Conservation (phyloP, 2,329 filamentous ascomycete genomes). For the Westerdykella ornata region DNA sequence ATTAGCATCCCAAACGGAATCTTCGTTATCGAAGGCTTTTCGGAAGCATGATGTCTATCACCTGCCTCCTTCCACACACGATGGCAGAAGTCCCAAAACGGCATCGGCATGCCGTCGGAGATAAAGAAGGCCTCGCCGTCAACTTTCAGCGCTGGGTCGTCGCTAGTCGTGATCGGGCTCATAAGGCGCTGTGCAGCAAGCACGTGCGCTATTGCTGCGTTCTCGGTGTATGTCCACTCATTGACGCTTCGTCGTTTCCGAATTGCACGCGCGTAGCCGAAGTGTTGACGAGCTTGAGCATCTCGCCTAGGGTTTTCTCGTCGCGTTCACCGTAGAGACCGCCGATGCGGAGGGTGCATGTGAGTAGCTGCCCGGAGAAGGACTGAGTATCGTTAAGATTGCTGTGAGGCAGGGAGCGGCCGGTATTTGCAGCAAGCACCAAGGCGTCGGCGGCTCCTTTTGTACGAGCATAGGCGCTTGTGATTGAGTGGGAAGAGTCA, state of each 20-base stretch:
- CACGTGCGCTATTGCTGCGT: constrained; percentile 9
- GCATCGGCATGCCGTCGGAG: constrained; percentile 7
- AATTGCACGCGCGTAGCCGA: constrained; percentile 8
- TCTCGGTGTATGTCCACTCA: constrained; percentile 9
- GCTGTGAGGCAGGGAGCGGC: neutral
- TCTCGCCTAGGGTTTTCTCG: constrained; percentile 2
- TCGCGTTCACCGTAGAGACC: constrained; percentile 10
- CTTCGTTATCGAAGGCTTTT: too few relatives aligned
- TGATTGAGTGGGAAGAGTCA: neutral
- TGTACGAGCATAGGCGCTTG: constrained; percentile 8
- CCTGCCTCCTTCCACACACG: constrained; percentile 5
- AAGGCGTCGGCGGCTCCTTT: constrained; percentile 11
- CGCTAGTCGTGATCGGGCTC: neutral
- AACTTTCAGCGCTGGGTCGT: constrained; percentile 1
- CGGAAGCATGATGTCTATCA: neutral
- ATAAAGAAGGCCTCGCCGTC: constrained; percentile 14
- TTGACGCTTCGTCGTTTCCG: constrained; percentile 10
- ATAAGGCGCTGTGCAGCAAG: constrained; percentile 10
- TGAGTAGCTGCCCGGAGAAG: constrained; percentile 1
- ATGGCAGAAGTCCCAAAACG: constrained; percentile 10
- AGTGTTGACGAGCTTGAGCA: constrained; percentile 3
- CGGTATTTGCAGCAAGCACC: constrained; percentile 11
- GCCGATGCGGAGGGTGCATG: constrained; percentile 2
- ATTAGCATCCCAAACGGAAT: neutral
- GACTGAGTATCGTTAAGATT: too few relatives aligned